Conservation (phyloP, 108 stramenopile genomes). For the Fragilaria crotonensis region DNA sequence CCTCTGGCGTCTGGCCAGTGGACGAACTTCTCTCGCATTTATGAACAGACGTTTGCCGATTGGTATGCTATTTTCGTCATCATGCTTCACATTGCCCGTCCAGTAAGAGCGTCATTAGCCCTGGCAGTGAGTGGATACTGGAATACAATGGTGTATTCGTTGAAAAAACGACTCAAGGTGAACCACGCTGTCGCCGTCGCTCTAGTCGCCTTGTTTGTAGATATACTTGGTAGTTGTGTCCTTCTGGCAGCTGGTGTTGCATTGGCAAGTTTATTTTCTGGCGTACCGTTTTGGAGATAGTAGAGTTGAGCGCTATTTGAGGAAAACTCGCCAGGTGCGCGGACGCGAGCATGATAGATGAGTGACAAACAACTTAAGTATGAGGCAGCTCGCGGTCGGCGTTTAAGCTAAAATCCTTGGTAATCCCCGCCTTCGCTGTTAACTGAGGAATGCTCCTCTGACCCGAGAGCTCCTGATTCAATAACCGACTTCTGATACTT, state of each 20-base stretch:
- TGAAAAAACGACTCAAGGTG: neutral
- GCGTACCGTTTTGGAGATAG: neutral
- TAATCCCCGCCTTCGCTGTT: slow-evolving; percentile 54
- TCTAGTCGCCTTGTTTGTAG: neutral
- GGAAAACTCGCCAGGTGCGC: neutral
- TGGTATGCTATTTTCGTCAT: neutral
- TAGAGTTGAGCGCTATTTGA: neutral
- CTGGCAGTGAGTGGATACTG: neutral
- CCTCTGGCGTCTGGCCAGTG: neutral
- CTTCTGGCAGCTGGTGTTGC: neutral
- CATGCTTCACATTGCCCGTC: neutral
- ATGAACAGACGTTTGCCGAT: neutral
- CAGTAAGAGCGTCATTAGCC: neutral
- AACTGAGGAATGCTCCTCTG: slow-evolving; percentile 17
- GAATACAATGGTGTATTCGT: neutral
- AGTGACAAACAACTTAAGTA: neutral
- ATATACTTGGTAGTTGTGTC: neutral
- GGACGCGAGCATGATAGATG: neutral
- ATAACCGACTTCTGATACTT: slow-evolving; percentile 72
- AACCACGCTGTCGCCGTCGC: neutral
- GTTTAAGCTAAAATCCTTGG: slow-evolving; percentile 44
- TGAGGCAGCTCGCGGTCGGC: neutral
- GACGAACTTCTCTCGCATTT: neutral
- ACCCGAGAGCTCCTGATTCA: slow-evolving; percentile 75
- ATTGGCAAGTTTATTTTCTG: neutral